These are phyloP conservation scores for Phialophora verrucosa DNA, from an alignment of 2,329 filamentous ascomycete genomes.

Conservation along the genomic window DNA sequence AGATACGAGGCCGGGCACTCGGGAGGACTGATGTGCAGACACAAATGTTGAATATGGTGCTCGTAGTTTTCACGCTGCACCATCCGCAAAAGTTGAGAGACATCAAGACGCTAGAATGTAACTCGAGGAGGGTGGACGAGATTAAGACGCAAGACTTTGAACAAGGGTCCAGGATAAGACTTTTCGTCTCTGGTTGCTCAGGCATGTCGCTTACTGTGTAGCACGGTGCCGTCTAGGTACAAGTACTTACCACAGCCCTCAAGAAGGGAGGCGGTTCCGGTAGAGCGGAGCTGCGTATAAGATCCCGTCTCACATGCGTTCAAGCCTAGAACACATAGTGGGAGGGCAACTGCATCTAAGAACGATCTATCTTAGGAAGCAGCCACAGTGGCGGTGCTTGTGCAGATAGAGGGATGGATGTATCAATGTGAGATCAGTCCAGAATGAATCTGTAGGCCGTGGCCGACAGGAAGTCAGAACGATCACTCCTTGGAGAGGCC, in stretches of 20 bases:
- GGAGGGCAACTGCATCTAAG: not conserved
- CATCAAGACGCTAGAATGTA: not conserved
- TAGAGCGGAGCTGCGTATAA: not conserved
- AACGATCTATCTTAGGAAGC: not conserved
- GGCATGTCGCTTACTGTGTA: not conserved
- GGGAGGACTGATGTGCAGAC: not conserved
- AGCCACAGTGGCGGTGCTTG: too few relatives aligned
- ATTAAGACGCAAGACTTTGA: not conserved
- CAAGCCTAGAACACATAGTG: not conserved
- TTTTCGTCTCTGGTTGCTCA: not conserved
- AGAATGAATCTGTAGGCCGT: not conserved
- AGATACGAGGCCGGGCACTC: not conserved
- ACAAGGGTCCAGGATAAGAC: not conserved
- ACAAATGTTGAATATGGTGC: not conserved
- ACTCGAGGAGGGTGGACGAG: not conserved
- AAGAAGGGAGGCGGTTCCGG: too few relatives aligned
- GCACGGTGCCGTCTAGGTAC: not conserved
- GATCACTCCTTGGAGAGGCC: too few relatives aligned
- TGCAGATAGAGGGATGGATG: too few relatives aligned
- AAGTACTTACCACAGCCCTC: not conserved
- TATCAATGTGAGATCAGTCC: not conserved
- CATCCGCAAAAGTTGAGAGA: not conserved
- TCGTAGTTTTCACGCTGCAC: not conserved
- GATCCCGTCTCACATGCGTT: not conserved
- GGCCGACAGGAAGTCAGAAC: too few relatives aligned